Base-by-base conservation (phyloP, 2,329 filamentous ascomycete species). In the Geosmithia flava region DNA sequence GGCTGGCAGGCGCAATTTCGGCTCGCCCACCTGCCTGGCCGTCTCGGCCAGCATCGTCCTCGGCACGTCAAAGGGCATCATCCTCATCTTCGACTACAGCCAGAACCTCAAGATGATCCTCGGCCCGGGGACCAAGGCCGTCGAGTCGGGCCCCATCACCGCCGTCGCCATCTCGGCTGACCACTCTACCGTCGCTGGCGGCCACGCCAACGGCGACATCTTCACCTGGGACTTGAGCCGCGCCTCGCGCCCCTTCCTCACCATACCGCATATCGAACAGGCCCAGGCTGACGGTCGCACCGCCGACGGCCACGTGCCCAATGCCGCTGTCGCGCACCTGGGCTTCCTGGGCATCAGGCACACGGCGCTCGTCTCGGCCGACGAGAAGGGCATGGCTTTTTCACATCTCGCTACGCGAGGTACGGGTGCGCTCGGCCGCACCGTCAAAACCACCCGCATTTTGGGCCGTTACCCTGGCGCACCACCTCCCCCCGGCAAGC, bases 341-440 rank as follows among this genome's bases (percentile, higher is more conserved):
- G 93, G 91, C 0, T 98, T 98, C 60, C 72, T 98, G 6, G 93
- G 91, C 7, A 96, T 87, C 3, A 78, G 94, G 50, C 90, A 93
- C 58, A 98, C 93, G 15, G 93, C 94, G 3, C 72, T 98, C 5
- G 90, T 97, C 11, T 98, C 93, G 3, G 93, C 93, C 2, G 90
- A 98, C 64, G 87, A 95, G 58, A 80, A 80, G 45, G 93, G 94
- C 19, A 98, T 98, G 94, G 91, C 93, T 1, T 98, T 98, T 63
- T 96, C 93, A 3, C 94, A 98, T 65, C 76, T 98, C 10, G 94
- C 93, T 10, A 95, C 88, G 10, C 77, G 94, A 56, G 94, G 93
- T 2, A 83, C 94, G 39, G 93, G 93, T 3, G 78, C 89, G 20
- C 75, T 98, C 20, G 89, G 85, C 6, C 79, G 93, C 49, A 83